Base-by-base conservation (phyloP, 106 monocot genomes). In the Chionographis japonica region DNA sequence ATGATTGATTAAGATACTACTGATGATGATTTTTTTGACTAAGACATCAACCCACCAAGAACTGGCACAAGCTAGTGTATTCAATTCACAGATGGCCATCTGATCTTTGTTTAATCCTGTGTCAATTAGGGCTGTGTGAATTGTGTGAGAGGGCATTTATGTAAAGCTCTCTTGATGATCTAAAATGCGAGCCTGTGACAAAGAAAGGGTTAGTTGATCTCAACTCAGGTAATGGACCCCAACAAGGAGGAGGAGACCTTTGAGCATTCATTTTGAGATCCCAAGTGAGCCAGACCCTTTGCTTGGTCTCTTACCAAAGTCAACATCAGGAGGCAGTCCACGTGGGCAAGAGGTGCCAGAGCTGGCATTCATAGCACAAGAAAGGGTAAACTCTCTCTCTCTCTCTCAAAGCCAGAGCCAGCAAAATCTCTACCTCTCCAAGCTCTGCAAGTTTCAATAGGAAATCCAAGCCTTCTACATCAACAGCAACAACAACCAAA, bases 401-500 rank as follows among this genome's bases (percentile, higher is more conserved):
- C 3, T 50, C 65, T 50, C 50, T 20, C 17, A 27, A 13, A n/a
- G 4, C 51, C 17, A 42, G 17, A 20, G 4, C 46, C 15, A 65
- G 43, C 65, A 50, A 12, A 8, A 49, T 41, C 46, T 37, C 35
- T 37, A 8, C 20, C 20, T 60, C 43, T 20, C 46, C 64, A 12
- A 37, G 15, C 15, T 64, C 18, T 64, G 15, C 18, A 43, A 46
- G 10, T 43, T 64, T 43, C 5, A 15, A 15, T 37, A 16, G 64
- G 14, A 15, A 4, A 67, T 67, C 66, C 46, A 63, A 66, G 51
- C 52, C 6, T 66, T 59, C 40, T 56, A 50, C 70, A 70, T 20
- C 56, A 58, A 9, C 56, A 69, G 6, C 56, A 57, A 69, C 40
- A 69, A 27, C 16, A 18, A 69, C 40, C n/a, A 40, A 58, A 19